These are phyloP conservation scores for Sclerotinia sclerotiorum DNA, from an alignment of 2,329 filamentous ascomycete species.

Conservation along the genomic window DNA sequence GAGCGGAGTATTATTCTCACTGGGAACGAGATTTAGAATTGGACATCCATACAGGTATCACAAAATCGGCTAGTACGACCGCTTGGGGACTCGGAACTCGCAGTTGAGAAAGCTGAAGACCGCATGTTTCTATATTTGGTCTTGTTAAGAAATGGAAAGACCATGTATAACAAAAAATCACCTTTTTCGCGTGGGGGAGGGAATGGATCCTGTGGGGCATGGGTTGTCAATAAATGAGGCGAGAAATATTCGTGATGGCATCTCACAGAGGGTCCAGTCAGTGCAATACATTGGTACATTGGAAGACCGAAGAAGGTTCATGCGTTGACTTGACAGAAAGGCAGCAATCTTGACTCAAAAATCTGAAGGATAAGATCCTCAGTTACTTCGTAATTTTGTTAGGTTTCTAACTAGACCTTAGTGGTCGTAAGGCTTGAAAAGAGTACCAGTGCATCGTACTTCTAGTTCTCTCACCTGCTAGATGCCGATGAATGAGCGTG, in stretches of 20 bases:
- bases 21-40: conserved; percentile 14
- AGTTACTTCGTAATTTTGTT: not conserved
- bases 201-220: conserved; percentile 10
- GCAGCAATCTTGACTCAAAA: not conserved
- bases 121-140: conserved; percentile 17
- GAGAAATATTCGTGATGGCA: not conserved
- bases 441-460: not conserved
- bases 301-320: conserved; percentile 1
- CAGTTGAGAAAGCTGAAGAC: conserved; percentile 12
- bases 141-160: not conserved
- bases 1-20: conserved; percentile 7
- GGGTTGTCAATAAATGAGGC: not conserved
- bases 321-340: conserved; percentile 2
- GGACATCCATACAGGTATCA: not conserved
- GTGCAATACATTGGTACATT: conserved; percentile 7
- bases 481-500: not conserved
- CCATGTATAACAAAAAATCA: conserved; percentile 7
- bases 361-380: not conserved
- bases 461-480: not conserved
- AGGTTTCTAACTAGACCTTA: not conserved
- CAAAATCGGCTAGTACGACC: conserved; percentile 1
- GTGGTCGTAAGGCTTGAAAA: not conserved
- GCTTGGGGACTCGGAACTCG: conserved; percentile 20
- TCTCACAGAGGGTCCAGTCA: conserved; percentile 10
- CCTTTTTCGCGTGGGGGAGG: conserved; percentile 6